These are phyloP conservation scores for Globisporangium orthogonon DNA, from an alignment of 352 stramenopile species.

Conservation along the genomic window DNA sequence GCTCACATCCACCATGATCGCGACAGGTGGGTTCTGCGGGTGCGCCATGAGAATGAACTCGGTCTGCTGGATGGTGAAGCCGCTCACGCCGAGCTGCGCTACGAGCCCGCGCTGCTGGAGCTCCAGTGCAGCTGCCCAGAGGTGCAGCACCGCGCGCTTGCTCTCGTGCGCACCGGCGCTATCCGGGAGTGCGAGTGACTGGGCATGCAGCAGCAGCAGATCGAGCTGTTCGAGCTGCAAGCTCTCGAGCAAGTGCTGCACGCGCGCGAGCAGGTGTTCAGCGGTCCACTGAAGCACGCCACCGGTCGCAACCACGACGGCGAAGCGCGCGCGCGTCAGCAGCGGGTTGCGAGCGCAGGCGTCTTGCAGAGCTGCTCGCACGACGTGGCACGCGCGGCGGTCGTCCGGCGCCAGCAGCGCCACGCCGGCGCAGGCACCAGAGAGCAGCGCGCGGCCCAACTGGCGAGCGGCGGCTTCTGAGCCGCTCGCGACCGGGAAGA, in stretches of 20 bases:
- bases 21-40: slow-evolving; percentile 17
- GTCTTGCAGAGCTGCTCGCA: slow-evolving; percentile 21
- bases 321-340: slow-evolving; percentile 24
- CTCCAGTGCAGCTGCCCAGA: slow-evolving; percentile 35
- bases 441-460: slow-evolving; percentile 22
- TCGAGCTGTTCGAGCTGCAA: slow-evolving; percentile 35
- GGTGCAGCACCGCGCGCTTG: slow-evolving; percentile 36
- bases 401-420: slow-evolving; percentile 27
- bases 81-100: slow-evolving; percentile 31
- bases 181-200: slow-evolving; percentile 10
- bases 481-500: slow-evolving; percentile 35
- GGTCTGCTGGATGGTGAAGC: slow-evolving; percentile 43
- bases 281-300: slow-evolving; percentile 6
- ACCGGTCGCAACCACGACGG: slow-evolving; percentile 20
- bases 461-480: slow-evolving; percentile 15
- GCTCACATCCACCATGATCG: slow-evolving; percentile 15
- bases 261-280: slow-evolving; percentile 13
- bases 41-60: slow-evolving; percentile 43
- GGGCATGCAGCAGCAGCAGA: slow-evolving; percentile 31
- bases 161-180: slow-evolving; percentile 17
- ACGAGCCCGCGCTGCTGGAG: slow-evolving; percentile 30
- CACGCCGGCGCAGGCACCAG: slow-evolving; percentile 33
- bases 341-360: slow-evolving; percentile 20
- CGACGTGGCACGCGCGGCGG: slow-evolving; percentile 15
- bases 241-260: slow-evolving; percentile 24